Conservation (phyloP, 164 flowering plant species). For the Nymphaea thermarum region DNA sequence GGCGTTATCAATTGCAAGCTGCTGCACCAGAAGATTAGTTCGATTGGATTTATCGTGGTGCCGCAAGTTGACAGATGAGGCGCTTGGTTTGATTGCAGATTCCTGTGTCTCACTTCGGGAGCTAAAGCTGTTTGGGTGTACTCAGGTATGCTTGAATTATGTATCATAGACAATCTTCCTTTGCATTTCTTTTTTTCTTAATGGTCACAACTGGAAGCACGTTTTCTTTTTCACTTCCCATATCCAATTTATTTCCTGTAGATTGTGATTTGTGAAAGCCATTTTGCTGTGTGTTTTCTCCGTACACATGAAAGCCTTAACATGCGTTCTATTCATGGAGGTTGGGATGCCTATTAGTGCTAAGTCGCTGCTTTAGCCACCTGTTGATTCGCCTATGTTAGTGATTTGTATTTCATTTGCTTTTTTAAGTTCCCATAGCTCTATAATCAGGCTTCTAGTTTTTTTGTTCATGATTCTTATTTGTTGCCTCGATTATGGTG, state of each 20-base stretch:
- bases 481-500: too few relatives aligned
- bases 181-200: not conserved
- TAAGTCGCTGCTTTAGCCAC: not conserved
- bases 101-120: slow-evolving; percentile 47
- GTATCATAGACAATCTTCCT: not conserved
- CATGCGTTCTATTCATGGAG: too few relatives aligned
- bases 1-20: slow-evolving; percentile 47
- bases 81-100: slow-evolving; percentile 75
- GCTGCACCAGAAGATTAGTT: slow-evolving; percentile 31
- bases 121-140: slow-evolving; percentile 79
- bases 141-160: slow-evolving; percentile 43
- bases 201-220: not conserved
- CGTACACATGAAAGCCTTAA: too few relatives aligned
- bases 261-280: not conserved
- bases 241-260: not conserved
- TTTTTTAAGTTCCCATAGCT: too few relatives aligned
- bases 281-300: too few relatives aligned
- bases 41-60: slow-evolving; percentile 76
- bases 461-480: not conserved
- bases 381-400: not conserved
- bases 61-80: slow-evolving; percentile 53
- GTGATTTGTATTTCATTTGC: not conserved
- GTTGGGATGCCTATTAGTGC: too few relatives aligned
- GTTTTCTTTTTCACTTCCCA: not conserved
- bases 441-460: not conserved